phyloP scores from a whole-genome alignment of 192 early-diverging fungal species.

The Coemansia sp. region DNA sequence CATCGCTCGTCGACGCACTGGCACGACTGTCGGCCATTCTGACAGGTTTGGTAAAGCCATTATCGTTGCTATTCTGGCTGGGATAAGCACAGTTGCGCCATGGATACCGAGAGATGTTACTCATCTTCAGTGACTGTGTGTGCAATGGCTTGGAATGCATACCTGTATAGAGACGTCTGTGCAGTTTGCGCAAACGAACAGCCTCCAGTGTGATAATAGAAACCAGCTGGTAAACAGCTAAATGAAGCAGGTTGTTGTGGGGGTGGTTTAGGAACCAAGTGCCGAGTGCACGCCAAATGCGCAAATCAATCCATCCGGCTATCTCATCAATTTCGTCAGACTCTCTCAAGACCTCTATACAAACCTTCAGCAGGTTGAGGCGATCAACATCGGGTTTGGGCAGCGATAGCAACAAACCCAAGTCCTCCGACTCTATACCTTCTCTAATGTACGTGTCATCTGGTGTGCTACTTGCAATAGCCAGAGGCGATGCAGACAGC shows the following conservation, averaged over 20 bases:
- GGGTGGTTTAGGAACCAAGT: conserved; percentile 56
- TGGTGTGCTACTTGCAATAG: conserved; percentile 45
- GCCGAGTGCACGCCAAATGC: conserved; percentile 49
- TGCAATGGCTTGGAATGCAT: not conserved
- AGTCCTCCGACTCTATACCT: conserved; percentile 41
- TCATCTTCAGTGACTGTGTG: not conserved
- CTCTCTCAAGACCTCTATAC: conserved; percentile 48
- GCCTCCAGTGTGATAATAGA: conserved; percentile 43
- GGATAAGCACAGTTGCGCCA: conserved; percentile 13
- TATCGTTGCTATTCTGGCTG: not conserved
- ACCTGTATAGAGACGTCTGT: conserved; percentile 14
- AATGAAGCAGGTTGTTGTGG: conserved; percentile 52
- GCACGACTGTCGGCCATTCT: not conserved
- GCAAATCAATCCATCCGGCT: conserved; percentile 52
- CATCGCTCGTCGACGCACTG: conserved; percentile 1
- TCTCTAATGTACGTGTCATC: conserved; percentile 21
- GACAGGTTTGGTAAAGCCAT: conserved; percentile 1
- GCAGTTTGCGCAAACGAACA: conserved; percentile 35
- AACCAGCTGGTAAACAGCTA: conserved; percentile 44
- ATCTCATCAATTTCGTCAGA: conserved; percentile 45
- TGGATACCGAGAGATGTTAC: not conserved
- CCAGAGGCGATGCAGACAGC: conserved; percentile 50
- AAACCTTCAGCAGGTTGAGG: conserved; percentile 41
- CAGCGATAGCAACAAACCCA: conserved; percentile 33
- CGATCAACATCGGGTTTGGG: conserved; percentile 44